Evolutionary conservation across 169 alveolate genomes (phyloP).

Genomic region (Plasmodium cynomolgi): DNA sequence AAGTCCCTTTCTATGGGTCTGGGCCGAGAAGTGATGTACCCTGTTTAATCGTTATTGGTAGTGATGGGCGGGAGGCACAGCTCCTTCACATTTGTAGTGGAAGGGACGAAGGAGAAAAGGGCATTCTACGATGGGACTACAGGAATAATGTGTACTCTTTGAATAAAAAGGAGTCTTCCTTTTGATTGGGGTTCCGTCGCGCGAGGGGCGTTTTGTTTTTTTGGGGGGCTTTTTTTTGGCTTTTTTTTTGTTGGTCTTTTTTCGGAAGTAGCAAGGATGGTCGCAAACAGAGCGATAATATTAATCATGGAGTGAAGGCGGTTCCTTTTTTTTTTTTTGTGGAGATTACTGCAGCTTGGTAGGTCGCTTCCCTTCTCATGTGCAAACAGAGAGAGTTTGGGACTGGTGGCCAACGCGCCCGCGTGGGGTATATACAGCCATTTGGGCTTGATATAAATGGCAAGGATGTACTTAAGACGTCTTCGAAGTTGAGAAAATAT

Average conservation of each 20-base stretch:
- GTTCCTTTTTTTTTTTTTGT: not conserved
- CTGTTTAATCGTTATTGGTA: constrained; percentile 79
- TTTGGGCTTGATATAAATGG: not conserved
- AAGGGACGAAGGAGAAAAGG: constrained; percentile 83
- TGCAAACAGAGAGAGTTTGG: not conserved
- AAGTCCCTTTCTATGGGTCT: constrained; percentile 72
- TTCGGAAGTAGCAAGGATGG: not conserved
- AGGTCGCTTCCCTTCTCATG: not conserved
- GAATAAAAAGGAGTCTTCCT: constrained; percentile 39
- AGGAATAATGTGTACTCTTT: constrained; percentile 61
- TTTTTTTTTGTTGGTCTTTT: not conserved
- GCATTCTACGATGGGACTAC: constrained; percentile 76
- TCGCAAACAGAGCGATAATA: not conserved
- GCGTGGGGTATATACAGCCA: not conserved
- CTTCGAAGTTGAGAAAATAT: not conserved
- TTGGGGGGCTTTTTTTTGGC: too few relatives aligned
- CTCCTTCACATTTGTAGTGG: constrained; percentile 81
- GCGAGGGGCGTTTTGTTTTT: not conserved
- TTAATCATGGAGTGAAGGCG: not conserved
- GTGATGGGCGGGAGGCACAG: constrained; percentile 83
- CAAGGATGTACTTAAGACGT: not conserved
- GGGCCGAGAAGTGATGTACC: constrained; percentile 82
- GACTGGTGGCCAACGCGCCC: not conserved
- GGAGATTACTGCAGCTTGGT: not conserved
- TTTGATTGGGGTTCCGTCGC: not conserved